phyloP scores from a whole-genome alignment of 2,329 filamentous ascomycete genomes.

The Beauveria caledonica region DNA sequence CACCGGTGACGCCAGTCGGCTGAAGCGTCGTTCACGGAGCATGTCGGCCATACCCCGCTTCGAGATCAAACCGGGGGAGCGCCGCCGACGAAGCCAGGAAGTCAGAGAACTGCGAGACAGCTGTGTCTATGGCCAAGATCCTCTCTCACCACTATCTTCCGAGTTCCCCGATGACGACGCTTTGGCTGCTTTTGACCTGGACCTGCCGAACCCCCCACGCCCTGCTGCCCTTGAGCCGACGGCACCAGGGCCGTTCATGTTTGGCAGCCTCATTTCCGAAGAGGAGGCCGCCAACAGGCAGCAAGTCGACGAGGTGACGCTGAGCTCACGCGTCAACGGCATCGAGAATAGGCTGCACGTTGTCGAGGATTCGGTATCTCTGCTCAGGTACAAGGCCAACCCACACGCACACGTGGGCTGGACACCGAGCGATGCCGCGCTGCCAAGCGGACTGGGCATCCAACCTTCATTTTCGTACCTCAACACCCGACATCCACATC shows the following conservation, averaged over 20 bases:
- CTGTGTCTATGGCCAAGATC: slow-evolving; percentile 41
- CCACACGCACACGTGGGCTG: neutral
- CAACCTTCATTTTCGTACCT: slow-evolving; percentile 1
- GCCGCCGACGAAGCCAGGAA: slow-evolving; percentile 52
- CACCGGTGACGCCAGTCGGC: slow-evolving; percentile 41
- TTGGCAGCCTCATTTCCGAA: neutral
- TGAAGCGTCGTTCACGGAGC: slow-evolving; percentile 50
- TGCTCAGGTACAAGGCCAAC: slow-evolving; percentile 4
- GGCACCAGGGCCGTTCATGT: neutral
- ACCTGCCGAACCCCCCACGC: neutral
- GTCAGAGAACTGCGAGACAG: slow-evolving; percentile 58
- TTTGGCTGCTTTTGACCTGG: neutral
- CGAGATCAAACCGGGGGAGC: slow-evolving; percentile 23
- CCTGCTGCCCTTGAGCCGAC: neutral
- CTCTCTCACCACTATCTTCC: slow-evolving; percentile 41
- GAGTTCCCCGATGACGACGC: slow-evolving; percentile 30
- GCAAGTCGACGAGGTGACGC: neutral
- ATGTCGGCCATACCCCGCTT: slow-evolving; percentile 45
- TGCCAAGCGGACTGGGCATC: neutral
- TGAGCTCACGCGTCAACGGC: slow-evolving; percentile 2
- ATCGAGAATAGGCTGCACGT: slow-evolving; percentile 7
- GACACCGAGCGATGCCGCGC: neutral
- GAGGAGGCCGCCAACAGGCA: slow-evolving; percentile 1
- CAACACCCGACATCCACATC: neutral
- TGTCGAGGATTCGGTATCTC: neutral